These are phyloP conservation scores for Sporothrix mexicana DNA, from an alignment of 2,329 filamentous ascomycete genomes.

Conservation along the genomic window DNA sequence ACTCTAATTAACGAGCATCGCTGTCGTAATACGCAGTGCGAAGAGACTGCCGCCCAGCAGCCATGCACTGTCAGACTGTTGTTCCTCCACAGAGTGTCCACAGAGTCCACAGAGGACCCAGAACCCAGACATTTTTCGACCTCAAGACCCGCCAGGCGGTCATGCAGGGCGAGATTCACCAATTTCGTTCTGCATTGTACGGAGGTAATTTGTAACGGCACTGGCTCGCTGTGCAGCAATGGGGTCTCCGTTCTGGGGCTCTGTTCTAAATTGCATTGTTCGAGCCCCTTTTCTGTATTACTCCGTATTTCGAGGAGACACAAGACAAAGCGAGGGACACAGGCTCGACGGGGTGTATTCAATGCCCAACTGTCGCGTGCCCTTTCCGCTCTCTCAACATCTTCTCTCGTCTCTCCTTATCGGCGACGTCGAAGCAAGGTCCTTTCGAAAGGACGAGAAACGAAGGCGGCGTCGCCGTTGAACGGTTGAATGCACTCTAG, in stretches of 20 bases:
- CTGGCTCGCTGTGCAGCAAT: not conserved
- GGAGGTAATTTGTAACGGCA: too few relatives aligned
- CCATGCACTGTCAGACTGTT: slow-evolving; percentile 16
- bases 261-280: slow-evolving; percentile 27
- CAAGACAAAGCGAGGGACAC: not conserved
- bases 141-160: not conserved
- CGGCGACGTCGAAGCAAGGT: not conserved
- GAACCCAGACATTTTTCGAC: too few relatives aligned
- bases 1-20: not conserved
- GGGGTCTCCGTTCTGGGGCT: not conserved
- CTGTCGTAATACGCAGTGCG: slow-evolving; percentile 24
- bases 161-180: slow-evolving; percentile 19
- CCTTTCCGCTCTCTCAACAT: not conserved
- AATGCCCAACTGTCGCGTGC: not conserved
- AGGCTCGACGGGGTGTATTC: not conserved
- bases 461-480: not conserved
- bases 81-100: too few relatives aligned
- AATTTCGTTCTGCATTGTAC: not conserved
- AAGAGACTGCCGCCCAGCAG: slow-evolving; percentile 21
- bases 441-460: not conserved
- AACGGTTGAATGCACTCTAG: not conserved
- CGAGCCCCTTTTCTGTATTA: slow-evolving; percentile 18
- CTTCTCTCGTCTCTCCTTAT: not conserved
- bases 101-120: too few relatives aligned
- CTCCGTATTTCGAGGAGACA: not conserved